Base-by-base conservation (phyloP, 129 eudicot species). In the Escallonia rubra region DNA sequence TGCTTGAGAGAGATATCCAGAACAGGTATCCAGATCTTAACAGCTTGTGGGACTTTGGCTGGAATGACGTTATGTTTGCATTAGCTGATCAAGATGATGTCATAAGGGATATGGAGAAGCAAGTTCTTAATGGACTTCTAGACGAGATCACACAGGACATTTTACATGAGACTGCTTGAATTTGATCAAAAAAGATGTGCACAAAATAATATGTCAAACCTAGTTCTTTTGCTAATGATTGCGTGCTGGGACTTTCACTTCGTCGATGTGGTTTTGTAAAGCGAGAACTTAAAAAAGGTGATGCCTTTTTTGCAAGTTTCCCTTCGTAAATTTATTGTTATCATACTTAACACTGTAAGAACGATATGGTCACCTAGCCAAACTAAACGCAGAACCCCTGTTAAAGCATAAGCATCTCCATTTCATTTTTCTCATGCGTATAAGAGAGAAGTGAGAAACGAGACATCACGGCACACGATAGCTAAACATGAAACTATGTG, bases 1-100 rank as follows among this genome's bases (percentile, higher is more conserved):
- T 93, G 96, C 86, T 93, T 8, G 86, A 76, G 60, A 89, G 71
- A 61, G 98, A 93, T 63, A 78, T 93, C 4, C 41, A 70, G 43
- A 66, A 73, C 56, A 79, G 38, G 43, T 56, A 74, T 43, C 79
- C 86, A 7, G 85, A 80, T 78, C 72, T 79, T 3, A 89, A 81
- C 62, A 68, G 86, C 63, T 77, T 82, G 84, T 93, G 98, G 98
- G 96, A 93, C 68, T 78, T 78, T 14, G 91, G 91, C 15, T 89
- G 98, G 98, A 65, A 75, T 43, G 79, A 71, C 41, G 56, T 41
- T 64, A 77, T 74, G 73, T 78, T 78, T 64, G 66, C 80, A 10
- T 76, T 76, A 51, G 80, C 68, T 45, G 96, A 81, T 52, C 80
- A 74, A 50, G 91, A 89, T 34, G 95, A 82, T 15, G 81, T 84